A percentile compares a stretch with the other conserved stretches of the same genome.
Evolutionary conservation across 139 green algal genomes (phyloP).

Genomic region (Pleodorina starrii): DNA sequence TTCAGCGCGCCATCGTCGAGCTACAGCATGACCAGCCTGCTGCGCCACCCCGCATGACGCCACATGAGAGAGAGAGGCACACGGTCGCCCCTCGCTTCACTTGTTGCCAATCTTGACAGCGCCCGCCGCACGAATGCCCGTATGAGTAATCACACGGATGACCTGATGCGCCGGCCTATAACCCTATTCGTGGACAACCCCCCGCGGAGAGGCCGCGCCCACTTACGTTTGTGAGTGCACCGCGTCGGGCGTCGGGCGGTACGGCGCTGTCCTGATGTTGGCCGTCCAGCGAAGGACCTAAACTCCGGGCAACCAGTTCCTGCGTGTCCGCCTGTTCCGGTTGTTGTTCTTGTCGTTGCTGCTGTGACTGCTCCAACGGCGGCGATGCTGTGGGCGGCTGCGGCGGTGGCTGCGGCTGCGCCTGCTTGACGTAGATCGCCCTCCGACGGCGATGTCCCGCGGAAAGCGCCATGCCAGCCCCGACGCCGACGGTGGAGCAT

Average conservation of each 20-base stretch:
- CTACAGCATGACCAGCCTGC: too few species aligned
- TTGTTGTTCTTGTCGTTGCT: not conserved
- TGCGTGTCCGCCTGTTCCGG: not conserved
- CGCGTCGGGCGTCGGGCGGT: not conserved
- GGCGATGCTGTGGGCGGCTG: too few species aligned
- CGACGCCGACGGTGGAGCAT: not conserved
- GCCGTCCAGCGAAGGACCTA: not conserved
- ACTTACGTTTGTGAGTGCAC: not conserved
- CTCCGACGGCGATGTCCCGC: slow-evolving; percentile 19
- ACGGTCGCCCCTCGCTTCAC: too few species aligned
- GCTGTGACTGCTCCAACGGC: not conserved
- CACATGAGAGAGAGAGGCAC: too few species aligned
- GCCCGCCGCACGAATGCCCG: not conserved
- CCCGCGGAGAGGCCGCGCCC: not conserved
- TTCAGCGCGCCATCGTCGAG: too few species aligned
- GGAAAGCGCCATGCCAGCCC: not conserved
- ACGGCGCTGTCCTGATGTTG: not conserved
- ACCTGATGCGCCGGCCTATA: too few species aligned
- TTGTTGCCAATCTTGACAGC: too few species aligned
- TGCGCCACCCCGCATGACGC: too few species aligned
- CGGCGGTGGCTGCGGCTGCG: not conserved
- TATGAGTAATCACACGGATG: not conserved
- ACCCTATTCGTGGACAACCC: too few species aligned
- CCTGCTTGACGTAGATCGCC: slow-evolving; percentile 11
- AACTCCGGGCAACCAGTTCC: too few species aligned